These are phyloP conservation scores for Cladophialophora immunda DNA, from an alignment of 2,329 filamentous ascomycete genomes.

Conservation along the genomic window DNA sequence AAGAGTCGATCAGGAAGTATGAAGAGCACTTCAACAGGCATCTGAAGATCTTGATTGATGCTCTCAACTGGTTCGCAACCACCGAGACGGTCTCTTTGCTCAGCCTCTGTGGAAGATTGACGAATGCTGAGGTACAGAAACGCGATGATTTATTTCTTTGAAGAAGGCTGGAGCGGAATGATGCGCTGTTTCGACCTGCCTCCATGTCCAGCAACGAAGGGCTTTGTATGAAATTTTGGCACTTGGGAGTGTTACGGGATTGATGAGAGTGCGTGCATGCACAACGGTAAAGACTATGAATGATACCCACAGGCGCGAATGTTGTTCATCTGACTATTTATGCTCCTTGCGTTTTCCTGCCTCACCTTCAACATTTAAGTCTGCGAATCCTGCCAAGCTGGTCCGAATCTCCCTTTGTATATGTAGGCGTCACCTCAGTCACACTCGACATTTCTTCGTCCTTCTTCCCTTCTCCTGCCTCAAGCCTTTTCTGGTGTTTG, in stretches of 20 bases:
- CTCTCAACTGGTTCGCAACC: conserved; percentile 93
- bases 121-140: conserved; percentile 41
- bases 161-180: background rate
- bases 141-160: conserved; percentile 38
- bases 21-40: conserved; percentile 93
- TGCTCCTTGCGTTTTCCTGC: background rate
- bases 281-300: conserved; percentile 2
- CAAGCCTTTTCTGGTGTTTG: background rate
- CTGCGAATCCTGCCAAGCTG: background rate
- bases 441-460: background rate
- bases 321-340: background rate
- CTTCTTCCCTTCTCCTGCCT: background rate
- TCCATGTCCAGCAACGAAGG: background rate
- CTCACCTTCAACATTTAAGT: background rate
- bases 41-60: conserved; percentile 91
- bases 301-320: background rate
- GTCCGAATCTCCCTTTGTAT: background rate
- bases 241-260: background rate
- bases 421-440: background rate
- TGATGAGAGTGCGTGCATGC: conserved; percentile 3
- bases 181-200: background rate
- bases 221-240: background rate
- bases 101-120: conserved; percentile 83
- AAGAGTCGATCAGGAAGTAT: conserved; percentile 88
- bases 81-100: conserved; percentile 95